A percentile compares a stretch with the other conserved stretches of the same genome.
Conservation (phyloP, 2,329 filamentous ascomycete genomes). For the Neonectria magnoliae region DNA sequence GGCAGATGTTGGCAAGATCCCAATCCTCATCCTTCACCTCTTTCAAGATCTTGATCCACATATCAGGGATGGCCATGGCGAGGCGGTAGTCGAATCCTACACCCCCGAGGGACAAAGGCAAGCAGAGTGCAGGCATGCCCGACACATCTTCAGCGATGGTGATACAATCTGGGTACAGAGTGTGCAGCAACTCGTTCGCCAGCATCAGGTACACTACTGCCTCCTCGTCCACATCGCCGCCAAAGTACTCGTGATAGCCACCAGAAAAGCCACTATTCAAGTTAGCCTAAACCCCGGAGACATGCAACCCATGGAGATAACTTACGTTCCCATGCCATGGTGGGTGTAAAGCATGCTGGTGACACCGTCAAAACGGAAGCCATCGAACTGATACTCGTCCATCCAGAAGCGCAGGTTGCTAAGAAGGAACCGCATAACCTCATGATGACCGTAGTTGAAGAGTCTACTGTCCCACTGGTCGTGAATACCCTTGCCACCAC, state of each 20-base stretch:
- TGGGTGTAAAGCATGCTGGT: constrained; percentile 98
- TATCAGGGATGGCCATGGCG: constrained; percentile 96
- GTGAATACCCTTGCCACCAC: constrained; percentile 83
- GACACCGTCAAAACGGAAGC: constrained; percentile 97
- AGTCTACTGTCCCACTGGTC: constrained; percentile 96
- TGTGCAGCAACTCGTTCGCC: constrained; percentile 94
- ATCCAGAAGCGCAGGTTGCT: constrained; percentile 99
- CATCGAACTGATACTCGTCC: constrained; percentile 97
- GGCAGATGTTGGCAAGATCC: constrained; percentile 87
- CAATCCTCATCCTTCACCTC: constrained; percentile 91
- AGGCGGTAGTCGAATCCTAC: constrained; percentile 97
- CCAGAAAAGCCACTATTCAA: constrained; percentile 85
- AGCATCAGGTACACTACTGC: constrained; percentile 95
- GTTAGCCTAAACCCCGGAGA: constrained; percentile 18
- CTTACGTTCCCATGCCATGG: constrained; percentile 96
- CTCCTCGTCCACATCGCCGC: constrained; percentile 87
- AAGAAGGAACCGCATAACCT: constrained; percentile 93
- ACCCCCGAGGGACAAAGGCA: constrained; percentile 85
- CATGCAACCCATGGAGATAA: constrained; percentile 22
- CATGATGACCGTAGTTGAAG: constrained; percentile 96
- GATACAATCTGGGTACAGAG: constrained; percentile 86
- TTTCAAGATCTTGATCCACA: constrained; percentile 99
- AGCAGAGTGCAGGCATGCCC: constrained; percentile 96
- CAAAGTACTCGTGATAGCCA: constrained; percentile 98
- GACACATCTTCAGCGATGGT: constrained; percentile 98